A percentile compares a stretch with the other conserved stretches of the same genome.
These are phyloP conservation scores for Skeletonema potamos DNA, from an alignment of 108 stramenopile genomes.

Conservation along the genomic window DNA sequence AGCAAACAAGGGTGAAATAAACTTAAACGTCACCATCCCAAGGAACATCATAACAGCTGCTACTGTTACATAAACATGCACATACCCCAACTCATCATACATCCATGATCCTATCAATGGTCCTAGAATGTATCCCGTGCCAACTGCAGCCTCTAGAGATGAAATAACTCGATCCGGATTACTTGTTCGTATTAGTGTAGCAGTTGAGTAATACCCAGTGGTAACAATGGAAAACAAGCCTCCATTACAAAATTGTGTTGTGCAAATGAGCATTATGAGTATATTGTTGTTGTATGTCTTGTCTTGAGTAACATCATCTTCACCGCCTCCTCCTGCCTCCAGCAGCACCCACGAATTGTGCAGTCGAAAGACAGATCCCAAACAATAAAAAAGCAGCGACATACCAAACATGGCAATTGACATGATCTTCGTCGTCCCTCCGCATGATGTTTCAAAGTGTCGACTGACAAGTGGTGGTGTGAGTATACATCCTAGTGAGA, in stretches of 20 bases:
- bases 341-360: background rate
- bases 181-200: constrained; percentile 17
- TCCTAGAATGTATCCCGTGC: constrained; percentile 37
- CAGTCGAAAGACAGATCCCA: constrained; percentile 24
- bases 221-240: constrained; percentile 21
- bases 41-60: constrained; percentile 11
- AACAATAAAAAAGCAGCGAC: constrained; percentile 21
- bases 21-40: constrained; percentile 25
- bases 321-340: background rate
- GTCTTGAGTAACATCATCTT: background rate
- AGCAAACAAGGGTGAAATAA: constrained; percentile 14
- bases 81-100: constrained; percentile 34
- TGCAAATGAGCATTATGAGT: constrained; percentile 3
- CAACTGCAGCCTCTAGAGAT: constrained; percentile 27
- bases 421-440: constrained; percentile 26
- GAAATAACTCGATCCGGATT: constrained; percentile 36
- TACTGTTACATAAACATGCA: constrained; percentile 4
- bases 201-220: constrained; percentile 46
- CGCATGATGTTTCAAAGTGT: constrained; percentile 15
- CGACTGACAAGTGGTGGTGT: constrained; percentile 16
- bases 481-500: constrained; percentile 22
- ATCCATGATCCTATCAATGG: constrained; percentile 29
- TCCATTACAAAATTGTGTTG: constrained; percentile 24
- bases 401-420: constrained; percentile 20
- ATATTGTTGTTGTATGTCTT: background rate